Conservation (phyloP, 1,139 yeast species). For the Geotrichum phurueaensis region DNA sequence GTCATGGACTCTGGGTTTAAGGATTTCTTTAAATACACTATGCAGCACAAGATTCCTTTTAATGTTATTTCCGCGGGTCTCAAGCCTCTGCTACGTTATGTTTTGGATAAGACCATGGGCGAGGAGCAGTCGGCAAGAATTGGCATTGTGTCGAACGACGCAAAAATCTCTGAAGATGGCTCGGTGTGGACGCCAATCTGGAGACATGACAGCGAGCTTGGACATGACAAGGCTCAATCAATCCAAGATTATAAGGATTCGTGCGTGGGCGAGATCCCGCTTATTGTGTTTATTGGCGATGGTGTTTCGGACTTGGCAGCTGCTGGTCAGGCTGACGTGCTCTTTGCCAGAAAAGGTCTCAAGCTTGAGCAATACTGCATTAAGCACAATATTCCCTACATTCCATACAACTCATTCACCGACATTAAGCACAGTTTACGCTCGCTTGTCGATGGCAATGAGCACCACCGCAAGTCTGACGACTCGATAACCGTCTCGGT, state of each 20-base stretch:
- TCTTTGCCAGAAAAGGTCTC: constrained; percentile 41
- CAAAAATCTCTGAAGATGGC: constrained; percentile 41
- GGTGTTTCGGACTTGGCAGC: constrained; percentile 45
- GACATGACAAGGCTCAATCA: constrained; percentile 61
- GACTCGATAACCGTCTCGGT: constrained; percentile 15
- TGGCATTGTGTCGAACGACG: constrained; percentile 57
- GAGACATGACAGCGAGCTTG: constrained; percentile 56
- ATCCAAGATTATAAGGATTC: constrained; percentile 43
- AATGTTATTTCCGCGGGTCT: constrained; percentile 64
- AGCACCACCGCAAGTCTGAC: constrained; percentile 30
- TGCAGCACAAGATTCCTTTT: constrained; percentile 48
- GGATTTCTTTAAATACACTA: constrained; percentile 50
- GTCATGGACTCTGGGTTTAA: constrained; percentile 57
- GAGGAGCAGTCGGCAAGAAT: constrained; percentile 48
- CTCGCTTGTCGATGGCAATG: constrained; percentile 32
- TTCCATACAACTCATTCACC: constrained; percentile 40
- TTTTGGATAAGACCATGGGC: constrained; percentile 54
- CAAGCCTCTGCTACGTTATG: constrained; percentile 56
- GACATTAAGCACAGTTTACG: constrained; percentile 38
- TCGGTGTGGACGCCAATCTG: constrained; percentile 53
- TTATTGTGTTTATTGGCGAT: constrained; percentile 41
- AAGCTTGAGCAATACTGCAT: constrained; percentile 40
- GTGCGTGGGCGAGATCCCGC: constrained; percentile 27
- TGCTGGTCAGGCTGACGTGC: constrained; percentile 41
- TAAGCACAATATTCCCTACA: constrained; percentile 39